Base-by-base conservation (phyloP, 371 early-diverging fungal genomes). In the Rhizopus sp. region DNA sequence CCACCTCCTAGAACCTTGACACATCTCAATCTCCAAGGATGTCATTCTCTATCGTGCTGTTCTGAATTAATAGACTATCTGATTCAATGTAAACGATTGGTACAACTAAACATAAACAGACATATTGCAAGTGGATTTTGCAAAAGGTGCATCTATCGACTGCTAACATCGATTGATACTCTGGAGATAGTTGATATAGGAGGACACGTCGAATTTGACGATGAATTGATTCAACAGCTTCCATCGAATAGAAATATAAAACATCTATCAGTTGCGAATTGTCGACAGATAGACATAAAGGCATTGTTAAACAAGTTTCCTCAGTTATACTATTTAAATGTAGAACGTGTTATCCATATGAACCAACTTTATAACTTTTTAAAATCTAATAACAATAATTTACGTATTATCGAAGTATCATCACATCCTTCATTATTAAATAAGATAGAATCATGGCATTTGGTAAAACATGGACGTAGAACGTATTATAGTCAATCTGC, bases 31-130 rank as follows among this genome's bases (percentile, higher is more conserved):
- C 33, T 76, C 2, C 68, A 66, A 47, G 70, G 66, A 12, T 76
- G 77, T 40, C 73, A 62, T 15, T 65, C 64, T 0, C 35, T 76
- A 10, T 34, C 52, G 1, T 75, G 76, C 51, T 72, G 72, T 37
- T 69, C 68, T 3, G 55, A 57, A 3, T 42, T 70, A 13, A 56
- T 68, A 5, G 37, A 34, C 1, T 70, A 62, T 49, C 15, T 60
- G 13, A 16, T 46, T 9, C 55, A 38, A 15, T 55, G 52, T 29
- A 31, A 47, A 9, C 13, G 56, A 0, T 50, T 74, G 13, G 41
- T 50, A 1, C 60, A 70, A 9, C 59, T 74, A 2, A 73, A 73
- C 31, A 31, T 73, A 0, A 68, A 69, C 16, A 67, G 57, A 55
- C 3, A 60, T 65, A 4, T 51, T 59, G n/a, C 57, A 23, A 23